phyloP scores from a whole-genome alignment of 1,139 yeast genomes.

The Saccharomyces hybrid region DNA sequence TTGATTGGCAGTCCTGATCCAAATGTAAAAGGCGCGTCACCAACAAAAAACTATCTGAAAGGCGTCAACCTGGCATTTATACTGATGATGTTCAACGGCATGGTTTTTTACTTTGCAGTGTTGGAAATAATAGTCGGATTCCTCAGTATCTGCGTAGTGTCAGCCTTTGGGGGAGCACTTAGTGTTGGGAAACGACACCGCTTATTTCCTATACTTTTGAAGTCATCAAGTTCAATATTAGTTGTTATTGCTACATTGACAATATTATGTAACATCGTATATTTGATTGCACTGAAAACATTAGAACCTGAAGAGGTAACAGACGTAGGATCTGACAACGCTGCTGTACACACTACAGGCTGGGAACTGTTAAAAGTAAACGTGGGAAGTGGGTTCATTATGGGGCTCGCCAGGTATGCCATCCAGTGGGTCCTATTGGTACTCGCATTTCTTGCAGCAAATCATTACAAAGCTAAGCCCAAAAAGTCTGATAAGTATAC shows the following conservation, averaged over 20 bases:
- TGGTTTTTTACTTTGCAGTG: constrained; percentile 5
- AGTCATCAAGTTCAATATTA: constrained; percentile 6
- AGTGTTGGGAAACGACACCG: constrained; percentile 8
- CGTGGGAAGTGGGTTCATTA: constrained; percentile 19
- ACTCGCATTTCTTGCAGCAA: constrained; percentile 10
- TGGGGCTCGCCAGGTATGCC: constrained; percentile 15
- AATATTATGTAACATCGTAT: constrained; percentile 6
- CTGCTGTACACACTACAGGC: not conserved
- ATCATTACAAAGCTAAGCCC: constrained; percentile 8
- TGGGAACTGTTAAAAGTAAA: constrained; percentile 19
- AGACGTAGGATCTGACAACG: not conserved
- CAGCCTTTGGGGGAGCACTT: constrained; percentile 12
- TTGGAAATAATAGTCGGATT: constrained; percentile 5
- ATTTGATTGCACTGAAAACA: constrained; percentile 12
- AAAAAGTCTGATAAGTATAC: not conserved
- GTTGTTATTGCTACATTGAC: constrained; percentile 10
- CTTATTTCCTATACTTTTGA: constrained; percentile 8
- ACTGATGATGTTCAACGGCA: constrained; percentile 11
- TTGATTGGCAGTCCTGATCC: constrained; percentile 1
- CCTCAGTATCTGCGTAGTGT: constrained; percentile 4
- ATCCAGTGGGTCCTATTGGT: constrained; percentile 13
- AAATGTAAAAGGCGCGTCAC: constrained; percentile 2
- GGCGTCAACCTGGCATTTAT: constrained; percentile 14
- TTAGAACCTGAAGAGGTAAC: constrained; percentile 13
- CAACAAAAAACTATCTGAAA: constrained; percentile 5